These are phyloP conservation scores for Acidiella bohemica DNA, from an alignment of 495 filamentous ascomycete genomes.

Conservation along the genomic window DNA sequence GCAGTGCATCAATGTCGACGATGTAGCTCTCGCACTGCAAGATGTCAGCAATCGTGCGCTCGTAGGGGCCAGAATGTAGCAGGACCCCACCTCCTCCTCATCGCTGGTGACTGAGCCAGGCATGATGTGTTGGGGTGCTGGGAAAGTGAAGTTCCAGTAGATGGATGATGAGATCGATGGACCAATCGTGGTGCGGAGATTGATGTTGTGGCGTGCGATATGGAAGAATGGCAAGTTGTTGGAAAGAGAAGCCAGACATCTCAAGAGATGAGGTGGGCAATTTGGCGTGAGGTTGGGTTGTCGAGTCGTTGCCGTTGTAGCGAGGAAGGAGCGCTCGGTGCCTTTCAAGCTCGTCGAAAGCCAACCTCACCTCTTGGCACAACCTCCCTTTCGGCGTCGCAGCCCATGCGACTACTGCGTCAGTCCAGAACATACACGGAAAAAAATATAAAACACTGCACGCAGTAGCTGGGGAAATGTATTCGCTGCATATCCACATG, in stretches of 20 bases:
- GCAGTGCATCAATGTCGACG: slow-evolving; percentile 61
- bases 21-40: slow-evolving; percentile 37
- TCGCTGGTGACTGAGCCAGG: slow-evolving; percentile 41
- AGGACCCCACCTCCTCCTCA: slow-evolving; percentile 38
- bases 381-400: background rate
- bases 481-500: too few relatives aligned
- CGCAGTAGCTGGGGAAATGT: too few relatives aligned
- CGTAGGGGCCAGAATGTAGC: too few relatives aligned
- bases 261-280: too few relatives aligned
- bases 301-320: background rate
- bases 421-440: too few relatives aligned
- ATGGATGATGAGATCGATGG: too few relatives aligned
- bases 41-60: slow-evolving; percentile 1
- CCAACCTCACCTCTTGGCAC: slow-evolving; percentile 10
- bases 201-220: too few relatives aligned
- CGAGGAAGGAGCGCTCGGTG: background rate
- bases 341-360: too few relatives aligned
- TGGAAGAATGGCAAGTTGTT: background rate
- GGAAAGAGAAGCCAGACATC: slow-evolving; percentile 1
- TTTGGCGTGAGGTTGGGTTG: background rate
- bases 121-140: slow-evolving; percentile 27
- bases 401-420: too few relatives aligned
- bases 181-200: background rate
- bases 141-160: background rate
- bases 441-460: too few relatives aligned